phyloP scores from a whole-genome alignment of 345 rosid genomes.

The Populus pruinosa region DNA sequence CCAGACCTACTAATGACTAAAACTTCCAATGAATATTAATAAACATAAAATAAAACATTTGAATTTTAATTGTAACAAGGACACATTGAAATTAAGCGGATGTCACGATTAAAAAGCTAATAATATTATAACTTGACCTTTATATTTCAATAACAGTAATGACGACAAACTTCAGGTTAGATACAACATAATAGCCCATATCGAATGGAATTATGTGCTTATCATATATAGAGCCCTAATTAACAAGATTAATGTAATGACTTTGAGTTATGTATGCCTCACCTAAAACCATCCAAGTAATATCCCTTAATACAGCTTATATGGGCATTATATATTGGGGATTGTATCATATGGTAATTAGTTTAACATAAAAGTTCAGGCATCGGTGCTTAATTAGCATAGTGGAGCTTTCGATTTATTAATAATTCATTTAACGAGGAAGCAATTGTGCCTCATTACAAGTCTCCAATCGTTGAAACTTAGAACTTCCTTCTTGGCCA shows the following conservation, averaged over 20 bases:
- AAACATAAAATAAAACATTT: no score
- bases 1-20: no score
- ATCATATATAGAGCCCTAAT: conserved; percentile 5
- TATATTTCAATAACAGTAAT: conserved; percentile 25
- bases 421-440: neutral
- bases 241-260: neutral
- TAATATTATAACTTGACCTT: conserved; percentile 14
- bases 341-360: neutral
- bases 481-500: neutral
- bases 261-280: neutral
- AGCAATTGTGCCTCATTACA: neutral
- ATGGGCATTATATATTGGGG: neutral
- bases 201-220: conserved; percentile 23
- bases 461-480: neutral
- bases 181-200: conserved; percentile 20
- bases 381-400: neutral
- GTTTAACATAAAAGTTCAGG: neutral
- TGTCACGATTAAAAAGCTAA: conserved; percentile 13
- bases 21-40: no score
- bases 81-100: conserved; percentile 17
- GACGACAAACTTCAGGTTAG: conserved; percentile 18
- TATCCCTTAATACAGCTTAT: neutral
- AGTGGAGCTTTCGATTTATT: neutral
- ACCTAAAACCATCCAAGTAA: conserved; percentile 11
- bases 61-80: neutral